These are phyloP conservation scores for Ceratocystis eucalypticola DNA, from an alignment of 2,329 filamentous ascomycete genomes.

Conservation along the genomic window DNA sequence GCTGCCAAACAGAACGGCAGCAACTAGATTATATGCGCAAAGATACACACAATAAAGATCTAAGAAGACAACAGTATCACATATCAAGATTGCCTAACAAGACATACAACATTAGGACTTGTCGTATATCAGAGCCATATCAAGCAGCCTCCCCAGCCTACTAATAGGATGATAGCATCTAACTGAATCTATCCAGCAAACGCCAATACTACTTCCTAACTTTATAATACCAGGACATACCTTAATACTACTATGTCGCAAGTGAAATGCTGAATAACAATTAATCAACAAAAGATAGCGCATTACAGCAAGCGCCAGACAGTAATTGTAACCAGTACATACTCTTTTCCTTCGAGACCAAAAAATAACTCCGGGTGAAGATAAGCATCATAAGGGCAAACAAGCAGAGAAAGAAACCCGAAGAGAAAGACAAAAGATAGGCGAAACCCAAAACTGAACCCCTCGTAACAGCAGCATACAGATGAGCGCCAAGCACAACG, in stretches of 20 bases:
- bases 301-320: slow-evolving; percentile 12
- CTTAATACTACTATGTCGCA: too few species aligned
- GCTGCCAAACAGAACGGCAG: background rate
- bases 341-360: slow-evolving; percentile 16
- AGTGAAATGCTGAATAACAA: too few species aligned
- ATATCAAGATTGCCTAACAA: background rate
- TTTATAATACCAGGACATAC: too few species aligned
- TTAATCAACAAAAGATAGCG: background rate
- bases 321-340: slow-evolving; percentile 4
- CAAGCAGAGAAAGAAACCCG: slow-evolving; percentile 9
- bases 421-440: slow-evolving; percentile 3
- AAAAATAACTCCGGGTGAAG: slow-evolving; percentile 9
- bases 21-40: background rate
- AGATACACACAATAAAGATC: background rate
- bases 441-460: background rate
- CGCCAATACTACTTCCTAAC: too few species aligned
- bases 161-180: too few species aligned
- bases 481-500: slow-evolving; percentile 6
- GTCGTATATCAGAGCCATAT: background rate
- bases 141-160: background rate
- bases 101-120: background rate
- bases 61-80: background rate
- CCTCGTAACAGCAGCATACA: background rate
- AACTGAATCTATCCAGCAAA: too few species aligned
- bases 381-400: background rate